Percentiles rank a stretch among this genome's conserved stretches.
Conservation (phyloP, 495 filamentous ascomycete species). For the Tirmania nivea region DNA sequence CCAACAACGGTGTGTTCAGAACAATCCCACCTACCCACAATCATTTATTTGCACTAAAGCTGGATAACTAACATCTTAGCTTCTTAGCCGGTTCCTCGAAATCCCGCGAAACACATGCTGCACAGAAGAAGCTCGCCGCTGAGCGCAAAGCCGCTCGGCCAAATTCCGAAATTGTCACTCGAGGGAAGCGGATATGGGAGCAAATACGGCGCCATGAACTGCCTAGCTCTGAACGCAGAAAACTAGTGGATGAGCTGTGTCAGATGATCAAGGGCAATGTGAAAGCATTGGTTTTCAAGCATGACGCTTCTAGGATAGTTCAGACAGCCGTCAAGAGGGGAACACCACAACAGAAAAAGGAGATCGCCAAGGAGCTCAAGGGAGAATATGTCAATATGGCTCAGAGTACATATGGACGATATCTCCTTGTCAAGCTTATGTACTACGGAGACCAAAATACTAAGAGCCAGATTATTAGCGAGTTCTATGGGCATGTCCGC, state of each 20-base stretch:
- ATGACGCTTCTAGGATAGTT: slow-evolving; percentile 83
- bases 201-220: slow-evolving; percentile 76
- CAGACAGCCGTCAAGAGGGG: slow-evolving; percentile 95
- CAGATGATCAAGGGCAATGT: slow-evolving; percentile 72
- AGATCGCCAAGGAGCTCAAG: slow-evolving; percentile 70
- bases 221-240: slow-evolving; percentile 59
- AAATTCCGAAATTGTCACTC: slow-evolving; percentile 66
- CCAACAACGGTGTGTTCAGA: background rate
- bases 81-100: slow-evolving; percentile 2
- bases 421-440: slow-evolving; percentile 82
- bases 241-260: slow-evolving; percentile 71
- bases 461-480: slow-evolving; percentile 65
- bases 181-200: slow-evolving; percentile 94
- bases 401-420: slow-evolving; percentile 83
- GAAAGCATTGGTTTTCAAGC: slow-evolving; percentile 93
- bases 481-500: slow-evolving; percentile 82
- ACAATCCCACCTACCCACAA: background rate
- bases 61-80: background rate
- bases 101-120: slow-evolving; percentile 71
- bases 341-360: slow-evolving; percentile 55
- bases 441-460: slow-evolving; percentile 72
- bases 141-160: slow-evolving; percentile 87
- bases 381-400: slow-evolving; percentile 67
- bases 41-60: background rate
- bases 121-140: slow-evolving; percentile 69